Evolutionary conservation across 2,329 filamentous ascomycete genomes (phyloP), one percentile per base, ranked within the genome.

Genomic region (Diaporthe citrichinensis): DNA sequence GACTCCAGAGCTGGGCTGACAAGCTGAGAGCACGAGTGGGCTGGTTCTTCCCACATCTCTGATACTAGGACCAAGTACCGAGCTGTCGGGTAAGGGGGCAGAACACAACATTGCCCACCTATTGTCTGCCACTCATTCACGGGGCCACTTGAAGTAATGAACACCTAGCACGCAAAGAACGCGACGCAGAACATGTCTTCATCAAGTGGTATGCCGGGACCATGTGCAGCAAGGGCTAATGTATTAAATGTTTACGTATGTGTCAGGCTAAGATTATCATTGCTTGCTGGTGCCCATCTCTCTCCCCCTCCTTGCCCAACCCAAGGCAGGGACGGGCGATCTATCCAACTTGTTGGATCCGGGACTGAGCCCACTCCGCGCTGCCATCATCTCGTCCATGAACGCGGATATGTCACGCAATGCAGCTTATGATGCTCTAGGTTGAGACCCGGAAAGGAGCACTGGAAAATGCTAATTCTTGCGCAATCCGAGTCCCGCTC

Each of bases 171-270:
- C 17, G 28, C 69, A 10, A n/a, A 46, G 9, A 34, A 46, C 12
- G 58, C 49, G 6, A 31, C 12, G 25, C 34, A 8, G 8, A 25
- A 34, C 49, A 20, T 65, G 36, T 46, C 39, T 36, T 9, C n/a
- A 8, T 14, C 41, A 44, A 46, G 34, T 14, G 23, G n/a, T 20
- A 15, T 20, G 23, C 5, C 62, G 17, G 23, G 55, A 31, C 34
- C 65, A 67, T 71, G 46, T 74, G 58, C 46, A 59, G 72, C 74
- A 62, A 59, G 39, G 59, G 72, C 65, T 74, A 55, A 72, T 72
- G 57, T 74, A 76, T 74, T 76, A 76, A 55, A 76, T 74, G 67
- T 73, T 73, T 44, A 72, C 57, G 41, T 65, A 72, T 74, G 72
- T 71, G 71, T 61, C 69, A 62, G 74, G 74, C 71, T 74, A 67